Evolutionary conservation across 371 early-diverging fungal genomes (phyloP).

Genomic region (Mucor piriformis): DNA sequence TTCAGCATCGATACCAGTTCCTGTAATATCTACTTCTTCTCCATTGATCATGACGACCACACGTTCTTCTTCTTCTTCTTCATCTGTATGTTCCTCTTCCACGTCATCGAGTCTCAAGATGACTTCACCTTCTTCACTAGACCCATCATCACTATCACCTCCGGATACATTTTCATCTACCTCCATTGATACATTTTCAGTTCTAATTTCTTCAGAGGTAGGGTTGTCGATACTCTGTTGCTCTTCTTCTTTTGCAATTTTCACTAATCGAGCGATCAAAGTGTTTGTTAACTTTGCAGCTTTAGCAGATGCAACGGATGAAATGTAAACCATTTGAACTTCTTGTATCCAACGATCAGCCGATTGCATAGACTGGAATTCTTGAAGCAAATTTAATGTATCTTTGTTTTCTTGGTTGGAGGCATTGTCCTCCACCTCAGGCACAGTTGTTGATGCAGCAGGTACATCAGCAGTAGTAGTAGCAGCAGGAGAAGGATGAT

Average conservation of each 20-base stretch:
- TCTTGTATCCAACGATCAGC: slow-evolving; percentile 85
- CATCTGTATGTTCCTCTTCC: neutral
- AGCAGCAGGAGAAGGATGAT: slow-evolving; percentile 2
- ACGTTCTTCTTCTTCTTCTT: slow-evolving; percentile 37
- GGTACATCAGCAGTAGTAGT: neutral
- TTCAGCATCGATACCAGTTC: slow-evolving; percentile 92
- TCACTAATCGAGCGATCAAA: neutral
- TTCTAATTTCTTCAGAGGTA: no score
- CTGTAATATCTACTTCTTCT: slow-evolving; percentile 84
- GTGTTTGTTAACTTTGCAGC: slow-evolving; percentile 40
- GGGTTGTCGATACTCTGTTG: no score
- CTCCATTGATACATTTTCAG: neutral
- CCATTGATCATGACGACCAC: slow-evolving; percentile 57
- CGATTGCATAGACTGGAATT: slow-evolving; percentile 68
- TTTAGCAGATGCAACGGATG: slow-evolving; percentile 47
- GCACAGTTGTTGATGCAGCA: neutral
- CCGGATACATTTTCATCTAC: neutral
- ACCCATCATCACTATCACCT: slow-evolving; percentile 21
- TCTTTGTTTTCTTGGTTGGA: slow-evolving; percentile 16
- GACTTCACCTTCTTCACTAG: slow-evolving; percentile 31
- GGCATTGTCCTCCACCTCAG: slow-evolving; percentile 2
- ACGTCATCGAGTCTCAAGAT: neutral
- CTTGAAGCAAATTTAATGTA: slow-evolving; percentile 38
- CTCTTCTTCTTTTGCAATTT: slow-evolving; percentile 1
- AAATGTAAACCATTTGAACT: slow-evolving; percentile 71